Conservation (phyloP, 2,329 filamentous ascomycete species). For the Penicillium thymicola region DNA sequence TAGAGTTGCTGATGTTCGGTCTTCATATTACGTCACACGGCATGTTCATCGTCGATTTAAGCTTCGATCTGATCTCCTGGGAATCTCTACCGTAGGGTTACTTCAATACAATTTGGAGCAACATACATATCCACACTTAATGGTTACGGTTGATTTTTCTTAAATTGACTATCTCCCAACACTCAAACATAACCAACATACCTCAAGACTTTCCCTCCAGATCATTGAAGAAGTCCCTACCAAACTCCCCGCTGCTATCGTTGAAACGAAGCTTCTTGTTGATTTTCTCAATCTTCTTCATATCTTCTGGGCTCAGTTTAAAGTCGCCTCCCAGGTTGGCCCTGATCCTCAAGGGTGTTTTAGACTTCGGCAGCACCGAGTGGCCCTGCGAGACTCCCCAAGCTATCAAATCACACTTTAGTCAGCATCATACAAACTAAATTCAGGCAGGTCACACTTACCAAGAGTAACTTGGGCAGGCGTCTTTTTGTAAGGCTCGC, state of each 20-base stretch:
- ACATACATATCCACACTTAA: no score
- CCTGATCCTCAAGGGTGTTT: constrained; percentile 44
- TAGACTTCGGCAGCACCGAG: constrained; percentile 54
- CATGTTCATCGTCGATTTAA: neutral
- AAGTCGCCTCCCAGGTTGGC: constrained; percentile 53
- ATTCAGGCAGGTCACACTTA: constrained; percentile 19
- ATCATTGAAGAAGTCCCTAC: constrained; percentile 57
- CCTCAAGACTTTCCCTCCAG: constrained; percentile 53
- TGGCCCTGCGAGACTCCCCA: constrained; percentile 54
- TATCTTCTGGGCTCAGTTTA: constrained; percentile 55
- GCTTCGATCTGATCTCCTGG: neutral
- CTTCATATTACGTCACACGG: neutral
- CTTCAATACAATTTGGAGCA: neutral
- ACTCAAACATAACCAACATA: neutral
- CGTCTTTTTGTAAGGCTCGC: constrained; percentile 51
- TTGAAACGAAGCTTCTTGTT: constrained; percentile 64
- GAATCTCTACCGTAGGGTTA: neutral
- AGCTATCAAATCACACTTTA: constrained; percentile 31
- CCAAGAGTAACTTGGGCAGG: constrained; percentile 52
- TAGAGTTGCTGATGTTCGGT: neutral
- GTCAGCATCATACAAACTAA: neutral
- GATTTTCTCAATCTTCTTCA: constrained; percentile 53
- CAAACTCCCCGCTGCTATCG: constrained; percentile 55
- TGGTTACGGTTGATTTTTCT: neutral
- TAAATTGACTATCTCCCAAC: no score